Base-by-base conservation (phyloP, 257 asterid species). In the Nicotiana attenuata region DNA sequence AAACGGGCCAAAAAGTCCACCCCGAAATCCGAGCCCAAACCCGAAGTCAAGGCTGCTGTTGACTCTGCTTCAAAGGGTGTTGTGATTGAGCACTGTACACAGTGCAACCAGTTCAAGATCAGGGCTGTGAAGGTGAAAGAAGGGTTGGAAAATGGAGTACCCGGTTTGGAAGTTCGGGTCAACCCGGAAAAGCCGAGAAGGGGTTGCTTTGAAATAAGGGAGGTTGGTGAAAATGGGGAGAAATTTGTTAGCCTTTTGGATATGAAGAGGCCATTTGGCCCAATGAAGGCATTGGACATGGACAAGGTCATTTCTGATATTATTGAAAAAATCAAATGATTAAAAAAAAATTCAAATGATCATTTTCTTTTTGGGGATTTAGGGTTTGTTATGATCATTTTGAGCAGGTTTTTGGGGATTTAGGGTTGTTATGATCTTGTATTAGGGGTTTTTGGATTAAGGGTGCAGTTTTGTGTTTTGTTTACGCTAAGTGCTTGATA, bases 191-290 rank as follows among this genome's bases (percentile, higher is more conserved):
- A 93, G 80, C 98, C 98, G 0, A 90, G 99, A 53, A 88, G 87
- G 86, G 99, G 98, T 10, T 96, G 99, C 84, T 92, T 96, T 56
- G 99, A 96, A 14, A 86, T 96, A 26, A 90, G 99, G 1, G 92
- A 90, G 53, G 91, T 88, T 19, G 87, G 91, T 10, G 86, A 26
- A 45, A 29, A 82, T 26, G 99, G 98, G 10, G 96, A 87, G 84
- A 68, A 81, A 52, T 93, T 93, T 53, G 76, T 96, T 52, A 88
- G 96, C 55, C 88, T 96, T 86, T 80, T 90, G 87, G 91, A 85
- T 26, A 47, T 93, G 99, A 90, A 90, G 88, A 90, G 97, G 93
- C 97, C 97, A 16, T 93, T 92, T 75, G 19, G 52, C 31, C 84
- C 89, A 0, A 85, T 95, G 94, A 93, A 86, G 88, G 88, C 63